Conservation (phyloP, 2,329 filamentous ascomycete genomes). For the Aspergillus sp. region DNA sequence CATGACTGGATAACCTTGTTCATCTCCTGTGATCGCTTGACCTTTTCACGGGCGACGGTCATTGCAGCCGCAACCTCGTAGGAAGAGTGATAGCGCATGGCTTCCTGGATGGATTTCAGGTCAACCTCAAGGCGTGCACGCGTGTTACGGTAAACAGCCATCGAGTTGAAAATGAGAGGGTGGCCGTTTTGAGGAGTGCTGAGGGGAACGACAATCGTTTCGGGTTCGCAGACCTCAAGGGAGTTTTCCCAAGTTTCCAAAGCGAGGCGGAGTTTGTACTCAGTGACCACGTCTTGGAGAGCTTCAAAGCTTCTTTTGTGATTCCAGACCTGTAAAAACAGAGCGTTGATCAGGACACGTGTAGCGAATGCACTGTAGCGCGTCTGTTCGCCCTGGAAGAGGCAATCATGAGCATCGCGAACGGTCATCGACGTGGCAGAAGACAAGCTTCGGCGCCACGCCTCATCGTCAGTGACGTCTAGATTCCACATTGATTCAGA, state of each 20-base stretch:
- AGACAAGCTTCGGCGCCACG: constrained; percentile 79
- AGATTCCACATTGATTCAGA: constrained; percentile 95
- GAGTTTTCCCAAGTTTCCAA: constrained; percentile 99
- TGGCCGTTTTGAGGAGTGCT: constrained; percentile 95
- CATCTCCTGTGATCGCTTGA: constrained; percentile 95
- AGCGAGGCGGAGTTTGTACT: constrained; percentile 94
- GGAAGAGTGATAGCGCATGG: constrained; percentile 91
- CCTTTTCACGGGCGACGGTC: constrained; percentile 89
- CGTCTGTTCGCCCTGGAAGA: constrained; percentile 89
- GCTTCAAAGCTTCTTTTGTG: constrained; percentile 98
- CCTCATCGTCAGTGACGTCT: constrained; percentile 70
- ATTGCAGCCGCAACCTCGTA: constrained; percentile 97
- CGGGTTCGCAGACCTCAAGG: constrained; percentile 87
- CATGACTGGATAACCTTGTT: constrained; percentile 98
- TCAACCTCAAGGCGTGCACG: constrained; percentile 91
- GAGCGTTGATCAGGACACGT: constrained; percentile 96
- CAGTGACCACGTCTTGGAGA: constrained; percentile 92
- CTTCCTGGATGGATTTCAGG: constrained; percentile 92
- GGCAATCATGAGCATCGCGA: constrained; percentile 87
- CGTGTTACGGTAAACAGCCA: constrained; percentile 94
- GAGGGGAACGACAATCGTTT: constrained; percentile 82
- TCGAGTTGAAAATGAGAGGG: constrained; percentile 95
- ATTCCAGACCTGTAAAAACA: constrained; percentile 98
- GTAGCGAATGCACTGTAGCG: constrained; percentile 96
- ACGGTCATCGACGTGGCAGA: constrained; percentile 77